Percentiles rank a stretch among this genome's conserved stretches.
These are phyloP conservation scores for Linnemannia schmuckeri DNA, from an alignment of 192 early-diverging fungal genomes.

Conservation along the genomic window DNA sequence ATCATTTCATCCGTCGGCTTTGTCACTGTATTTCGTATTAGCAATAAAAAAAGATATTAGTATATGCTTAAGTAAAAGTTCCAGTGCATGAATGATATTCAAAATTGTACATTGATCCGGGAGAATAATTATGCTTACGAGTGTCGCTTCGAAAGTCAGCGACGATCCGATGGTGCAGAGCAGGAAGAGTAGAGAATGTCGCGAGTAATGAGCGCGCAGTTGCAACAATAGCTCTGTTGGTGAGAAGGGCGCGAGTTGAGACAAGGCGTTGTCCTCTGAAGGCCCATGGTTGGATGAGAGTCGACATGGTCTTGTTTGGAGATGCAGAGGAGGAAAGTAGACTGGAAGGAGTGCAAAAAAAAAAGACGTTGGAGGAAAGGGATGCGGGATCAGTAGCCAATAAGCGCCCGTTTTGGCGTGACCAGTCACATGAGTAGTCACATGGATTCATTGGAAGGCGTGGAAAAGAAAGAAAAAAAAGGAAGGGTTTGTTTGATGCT, in stretches of 20 bases:
- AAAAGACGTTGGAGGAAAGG: background rate
- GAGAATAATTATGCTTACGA: conserved; percentile 17
- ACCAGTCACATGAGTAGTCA: conserved; percentile 5
- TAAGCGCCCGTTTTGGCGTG: background rate
- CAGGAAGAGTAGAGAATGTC: background rate
- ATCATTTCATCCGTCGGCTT: conserved; percentile 73
- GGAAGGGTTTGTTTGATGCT: background rate
- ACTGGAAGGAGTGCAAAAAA: background rate
- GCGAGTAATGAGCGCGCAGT: background rate
- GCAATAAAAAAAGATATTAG: background rate
- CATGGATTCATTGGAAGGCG: background rate
- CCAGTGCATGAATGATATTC: background rate
- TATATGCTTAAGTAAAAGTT: background rate
- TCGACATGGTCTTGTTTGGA: background rate
- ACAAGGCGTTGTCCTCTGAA: background rate
- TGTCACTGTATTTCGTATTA: conserved; percentile 43
- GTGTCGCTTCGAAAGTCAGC: conserved; percentile 69
- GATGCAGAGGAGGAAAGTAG: background rate
- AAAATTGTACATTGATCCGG: background rate
- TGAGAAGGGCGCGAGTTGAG: background rate
- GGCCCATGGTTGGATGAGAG: conserved; percentile 3
- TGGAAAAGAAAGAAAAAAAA: background rate
- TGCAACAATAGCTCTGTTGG: background rate
- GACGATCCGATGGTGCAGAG: background rate
- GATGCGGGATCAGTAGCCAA: background rate